These are phyloP conservation scores for Trichoderma gracile DNA, from an alignment of 2,329 filamentous ascomycete genomes.

Conservation along the genomic window DNA sequence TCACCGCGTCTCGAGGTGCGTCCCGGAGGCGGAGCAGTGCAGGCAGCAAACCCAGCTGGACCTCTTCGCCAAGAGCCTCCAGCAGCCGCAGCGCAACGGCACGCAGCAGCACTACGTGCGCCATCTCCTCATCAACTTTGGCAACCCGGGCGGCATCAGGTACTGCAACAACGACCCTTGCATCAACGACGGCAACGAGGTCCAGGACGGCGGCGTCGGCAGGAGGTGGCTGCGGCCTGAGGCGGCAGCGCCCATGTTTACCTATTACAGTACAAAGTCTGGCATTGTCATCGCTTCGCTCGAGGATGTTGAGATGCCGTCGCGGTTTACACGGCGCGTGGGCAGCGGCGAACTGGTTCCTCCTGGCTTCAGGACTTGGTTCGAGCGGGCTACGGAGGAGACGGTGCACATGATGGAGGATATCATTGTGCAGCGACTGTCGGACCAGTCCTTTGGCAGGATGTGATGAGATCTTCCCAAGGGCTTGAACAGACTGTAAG, in stretches of 20 bases:
- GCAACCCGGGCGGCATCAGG: slow-evolving; percentile 27
- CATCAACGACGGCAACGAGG: slow-evolving; percentile 30
- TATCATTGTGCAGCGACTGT: slow-evolving; percentile 27
- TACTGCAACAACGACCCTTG: slow-evolving; percentile 30
- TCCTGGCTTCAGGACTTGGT: slow-evolving; percentile 24
- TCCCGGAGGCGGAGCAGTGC: slow-evolving; percentile 26
- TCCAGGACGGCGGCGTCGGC: slow-evolving; percentile 27
- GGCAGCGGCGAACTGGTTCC: slow-evolving; percentile 23
- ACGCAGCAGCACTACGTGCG: slow-evolving; percentile 12
- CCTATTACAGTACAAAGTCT: slow-evolving; percentile 28
- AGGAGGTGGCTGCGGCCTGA: slow-evolving; percentile 26
- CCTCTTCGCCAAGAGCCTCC: slow-evolving; percentile 8
- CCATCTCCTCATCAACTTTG: slow-evolving; percentile 27
- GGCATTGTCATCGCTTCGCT: slow-evolving; percentile 28
- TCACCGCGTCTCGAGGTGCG: slow-evolving; percentile 30
- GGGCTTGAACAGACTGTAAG: neutral
- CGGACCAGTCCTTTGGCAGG: slow-evolving; percentile 1
- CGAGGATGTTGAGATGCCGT: slow-evolving; percentile 16
- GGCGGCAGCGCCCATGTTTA: slow-evolving; percentile 25
- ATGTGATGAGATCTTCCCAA: neutral
- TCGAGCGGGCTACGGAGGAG: slow-evolving; percentile 20
- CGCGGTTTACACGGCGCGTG: slow-evolving; percentile 27
- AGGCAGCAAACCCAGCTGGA: slow-evolving; percentile 23
- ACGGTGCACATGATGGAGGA: slow-evolving; percentile 27
- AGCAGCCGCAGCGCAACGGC: slow-evolving; percentile 5